These are phyloP conservation scores for Quercus variabilis DNA, from an alignment of 306 rosid species.

Conservation along the genomic window DNA sequence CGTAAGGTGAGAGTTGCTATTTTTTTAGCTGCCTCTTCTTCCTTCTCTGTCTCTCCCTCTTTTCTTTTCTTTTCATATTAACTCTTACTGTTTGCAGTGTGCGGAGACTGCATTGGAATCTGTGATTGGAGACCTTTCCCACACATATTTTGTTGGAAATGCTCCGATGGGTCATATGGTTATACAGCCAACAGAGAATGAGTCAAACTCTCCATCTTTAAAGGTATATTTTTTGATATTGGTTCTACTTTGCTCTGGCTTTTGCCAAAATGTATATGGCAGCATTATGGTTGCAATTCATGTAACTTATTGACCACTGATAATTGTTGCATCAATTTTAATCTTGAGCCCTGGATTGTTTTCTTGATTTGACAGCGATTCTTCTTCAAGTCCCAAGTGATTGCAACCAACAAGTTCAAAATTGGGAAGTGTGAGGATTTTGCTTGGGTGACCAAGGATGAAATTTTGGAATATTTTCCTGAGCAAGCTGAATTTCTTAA, in stretches of 20 bases:
- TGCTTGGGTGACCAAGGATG: slow-evolving; percentile 95
- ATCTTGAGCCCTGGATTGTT: not conserved
- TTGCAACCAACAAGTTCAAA: slow-evolving; percentile 60
- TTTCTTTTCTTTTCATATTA: not conserved
- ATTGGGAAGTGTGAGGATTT: slow-evolving; percentile 63
- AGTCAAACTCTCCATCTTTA: slow-evolving; percentile 35
- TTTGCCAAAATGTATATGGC: not conserved
- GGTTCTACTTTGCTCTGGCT: not conserved
- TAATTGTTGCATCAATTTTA: not conserved
- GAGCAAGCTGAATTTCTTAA: slow-evolving; percentile 67
- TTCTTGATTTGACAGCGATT: slow-evolving; percentile 48
- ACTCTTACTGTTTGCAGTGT: slow-evolving; percentile 49
- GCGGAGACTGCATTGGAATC: slow-evolving; percentile 81
- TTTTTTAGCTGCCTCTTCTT: slow-evolving; percentile 7
- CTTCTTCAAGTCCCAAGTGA: slow-evolving; percentile 89
- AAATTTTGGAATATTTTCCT: slow-evolving; percentile 73
- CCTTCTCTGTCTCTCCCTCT: not conserved
- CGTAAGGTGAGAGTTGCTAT: slow-evolving; percentile 48
- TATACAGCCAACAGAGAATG: slow-evolving; percentile 44
- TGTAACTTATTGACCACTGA: not conserved
- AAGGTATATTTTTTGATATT: slow-evolving; percentile 47
- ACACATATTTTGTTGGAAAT: slow-evolving; percentile 91
- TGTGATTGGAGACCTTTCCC: slow-evolving; percentile 74
- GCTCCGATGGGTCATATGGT: slow-evolving; percentile 90
- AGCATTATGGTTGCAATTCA: not conserved